phyloP scores from a whole-genome alignment of 2,329 filamentous ascomycete species.

The Trichoderma sp. region DNA sequence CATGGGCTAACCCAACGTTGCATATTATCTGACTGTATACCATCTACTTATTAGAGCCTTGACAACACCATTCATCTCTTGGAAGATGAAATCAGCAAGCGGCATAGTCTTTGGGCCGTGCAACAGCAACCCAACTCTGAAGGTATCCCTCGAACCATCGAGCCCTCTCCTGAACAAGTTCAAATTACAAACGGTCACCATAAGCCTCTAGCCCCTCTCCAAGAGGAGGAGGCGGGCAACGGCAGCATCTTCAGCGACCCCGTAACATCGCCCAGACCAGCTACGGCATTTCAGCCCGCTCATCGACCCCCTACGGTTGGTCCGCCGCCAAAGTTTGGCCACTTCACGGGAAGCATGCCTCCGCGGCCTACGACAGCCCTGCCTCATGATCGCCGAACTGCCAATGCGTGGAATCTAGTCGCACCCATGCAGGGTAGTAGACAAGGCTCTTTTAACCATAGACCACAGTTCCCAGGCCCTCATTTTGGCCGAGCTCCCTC shows the following conservation, averaged over 20 bases:
- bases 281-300: slow-evolving; percentile 36
- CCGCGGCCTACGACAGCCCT: slow-evolving; percentile 38
- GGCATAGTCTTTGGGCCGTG: slow-evolving; percentile 44
- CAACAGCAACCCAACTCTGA: slow-evolving; percentile 42
- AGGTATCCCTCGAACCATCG: slow-evolving; percentile 40
- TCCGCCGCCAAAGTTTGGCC: slow-evolving; percentile 40
- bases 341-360: slow-evolving; percentile 37
- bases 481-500: slow-evolving; percentile 34
- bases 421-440: slow-evolving; percentile 31
- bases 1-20: neutral
- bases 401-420: slow-evolving; percentile 34
- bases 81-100: slow-evolving; percentile 44
- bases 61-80: slow-evolving; percentile 42
- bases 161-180: slow-evolving; percentile 38
- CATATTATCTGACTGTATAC: neutral
- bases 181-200: slow-evolving; percentile 37
- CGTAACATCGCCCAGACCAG: slow-evolving; percentile 32
- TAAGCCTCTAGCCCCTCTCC: slow-evolving; percentile 34
- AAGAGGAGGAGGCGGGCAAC: slow-evolving; percentile 10
- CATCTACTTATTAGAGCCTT: slow-evolving; percentile 37
- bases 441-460: slow-evolving; percentile 30
- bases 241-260: slow-evolving; percentile 8
- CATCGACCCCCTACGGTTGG: slow-evolving; percentile 31
- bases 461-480: slow-evolving; percentile 21
- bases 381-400: slow-evolving; percentile 35